Conservation (phyloP, 805 yeast species). For the Candida easanensis region DNA sequence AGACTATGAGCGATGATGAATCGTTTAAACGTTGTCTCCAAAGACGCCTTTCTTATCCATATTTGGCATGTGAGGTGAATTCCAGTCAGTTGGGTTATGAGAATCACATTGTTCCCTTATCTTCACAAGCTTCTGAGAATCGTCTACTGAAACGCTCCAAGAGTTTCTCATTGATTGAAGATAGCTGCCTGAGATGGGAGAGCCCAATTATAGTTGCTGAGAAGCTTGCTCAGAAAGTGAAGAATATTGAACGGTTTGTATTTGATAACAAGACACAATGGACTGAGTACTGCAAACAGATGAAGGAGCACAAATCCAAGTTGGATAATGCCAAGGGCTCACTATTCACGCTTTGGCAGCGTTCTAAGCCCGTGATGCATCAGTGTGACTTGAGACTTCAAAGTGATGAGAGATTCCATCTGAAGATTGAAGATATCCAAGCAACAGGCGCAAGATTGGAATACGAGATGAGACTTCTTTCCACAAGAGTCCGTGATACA, state of each 20-base stretch:
- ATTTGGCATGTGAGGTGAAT: slow-evolving; percentile 32
- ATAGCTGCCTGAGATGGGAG: slow-evolving; percentile 13
- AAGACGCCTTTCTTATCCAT: slow-evolving; percentile 41
- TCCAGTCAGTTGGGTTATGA: slow-evolving; percentile 26
- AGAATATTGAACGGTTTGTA: slow-evolving; percentile 6
- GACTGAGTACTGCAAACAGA: slow-evolving; percentile 1
- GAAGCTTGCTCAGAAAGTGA: slow-evolving; percentile 12
- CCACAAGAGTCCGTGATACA: slow-evolving; percentile 62
- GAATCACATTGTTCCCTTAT: slow-evolving; percentile 20
- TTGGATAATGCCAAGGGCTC: slow-evolving; percentile 2
- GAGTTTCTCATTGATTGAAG: slow-evolving; percentile 36
- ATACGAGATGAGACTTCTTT: slow-evolving; percentile 61
- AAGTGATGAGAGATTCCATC: slow-evolving; percentile 31
- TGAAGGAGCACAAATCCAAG: slow-evolving; percentile 1
- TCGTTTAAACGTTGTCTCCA: slow-evolving; percentile 9
- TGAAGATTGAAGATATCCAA: slow-evolving; percentile 47
- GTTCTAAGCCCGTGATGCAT: slow-evolving; percentile 17
- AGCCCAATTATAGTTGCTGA: slow-evolving; percentile 11
- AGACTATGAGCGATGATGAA: slow-evolving; percentile 14
- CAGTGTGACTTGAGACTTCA: slow-evolving; percentile 23
- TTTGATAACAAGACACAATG: not conserved
- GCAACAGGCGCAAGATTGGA: slow-evolving; percentile 57
- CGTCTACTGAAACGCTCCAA: slow-evolving; percentile 29
- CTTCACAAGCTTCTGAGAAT: slow-evolving; percentile 1
- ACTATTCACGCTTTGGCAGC: slow-evolving; percentile 13